Base-by-base conservation (phyloP, 2,329 filamentous ascomycete species). In the Arthrobotrys pseudoclavata region DNA sequence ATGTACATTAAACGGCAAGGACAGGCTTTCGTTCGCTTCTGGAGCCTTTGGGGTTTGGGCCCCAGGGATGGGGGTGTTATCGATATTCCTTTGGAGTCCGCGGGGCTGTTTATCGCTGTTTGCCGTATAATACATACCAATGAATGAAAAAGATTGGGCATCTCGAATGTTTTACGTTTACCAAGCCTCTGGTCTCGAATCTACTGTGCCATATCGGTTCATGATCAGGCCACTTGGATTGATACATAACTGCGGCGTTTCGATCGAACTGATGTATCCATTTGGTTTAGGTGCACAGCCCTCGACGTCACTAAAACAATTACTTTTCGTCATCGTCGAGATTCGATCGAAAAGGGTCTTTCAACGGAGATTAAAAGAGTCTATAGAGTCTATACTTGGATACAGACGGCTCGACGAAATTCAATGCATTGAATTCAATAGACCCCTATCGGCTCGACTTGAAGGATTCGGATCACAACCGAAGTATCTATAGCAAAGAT, bases 1-100 rank as follows among this genome's bases (percentile, higher is more conserved):
- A 70, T 70, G 67, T 70, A 70, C 47, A 70, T 70, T 70, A 70
- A 62, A 63, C 24, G 31, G 53, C 66, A 69, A 6, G 66, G 66
- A 61, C 64, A 69, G 66, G 66, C 40, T 22, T 37, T 24, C 67
- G 13, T 50, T 69, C 64, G 50, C 24, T 60, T 68, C 55, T 68
- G 63, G 48, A n/a, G 63, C 63, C 22, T 24, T 68, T 52, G 55
- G 67, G 26, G 67, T 70, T 70, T 60, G 37, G 67, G 57, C 18
- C 53, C 45, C 47, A 37, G 64, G 29, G 47, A 48, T 60, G 37
- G 52, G 50, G 37, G 40, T 67, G 42, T 64, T 45, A 48, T 53
- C 34, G 62, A 52, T 40, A 42, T 42, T 67, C 37, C 48, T 67
- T 52, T 29, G 24, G 50, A 53, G 50, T 53, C 50, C 15, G 50